These are phyloP conservation scores for Toxicodendron radicans DNA, from an alignment of 345 rosid species.

Conservation along the genomic window DNA sequence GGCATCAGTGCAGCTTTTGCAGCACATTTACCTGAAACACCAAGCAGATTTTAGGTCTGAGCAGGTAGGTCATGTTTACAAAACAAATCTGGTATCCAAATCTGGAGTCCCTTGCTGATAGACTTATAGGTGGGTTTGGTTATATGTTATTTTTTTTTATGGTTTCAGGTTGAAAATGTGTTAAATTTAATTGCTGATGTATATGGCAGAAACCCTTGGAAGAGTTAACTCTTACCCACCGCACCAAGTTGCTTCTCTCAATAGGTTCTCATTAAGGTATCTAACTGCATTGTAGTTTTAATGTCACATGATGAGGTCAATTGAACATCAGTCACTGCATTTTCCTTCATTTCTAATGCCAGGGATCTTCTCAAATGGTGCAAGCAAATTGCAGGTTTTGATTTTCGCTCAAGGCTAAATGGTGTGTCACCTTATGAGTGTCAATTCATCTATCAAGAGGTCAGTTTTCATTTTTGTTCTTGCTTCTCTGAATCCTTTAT, in stretches of 20 bases:
- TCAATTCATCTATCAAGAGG: constrained; percentile 73
- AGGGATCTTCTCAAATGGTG: constrained; percentile 98
- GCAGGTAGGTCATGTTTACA: constrained; percentile 52
- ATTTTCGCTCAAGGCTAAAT: constrained; percentile 19
- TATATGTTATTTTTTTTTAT: constrained; percentile 20
- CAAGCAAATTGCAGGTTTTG: constrained; percentile 60
- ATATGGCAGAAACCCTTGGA: constrained; percentile 66
- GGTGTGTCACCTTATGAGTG: constrained; percentile 50
- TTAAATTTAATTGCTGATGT: constrained; percentile 24
- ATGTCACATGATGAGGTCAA: constrained; percentile 2
- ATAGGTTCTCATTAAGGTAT: constrained; percentile 79
- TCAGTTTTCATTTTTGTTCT: constrained; percentile 22
- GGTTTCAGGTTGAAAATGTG: constrained; percentile 12
- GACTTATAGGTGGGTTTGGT: constrained; percentile 63
- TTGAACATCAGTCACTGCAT: constrained; percentile 15
- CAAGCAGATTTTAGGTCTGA: constrained; percentile 70
- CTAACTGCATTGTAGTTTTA: not conserved
- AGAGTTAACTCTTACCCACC: constrained; percentile 41
- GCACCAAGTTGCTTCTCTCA: constrained; percentile 33
- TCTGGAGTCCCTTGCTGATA: constrained; percentile 57
- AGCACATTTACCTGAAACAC: constrained; percentile 57
- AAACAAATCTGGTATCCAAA: constrained; percentile 56
- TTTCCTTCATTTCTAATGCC: constrained; percentile 34
- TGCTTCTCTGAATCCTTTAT: not conserved
- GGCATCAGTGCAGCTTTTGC: constrained; percentile 70